These are phyloP conservation scores for Apiospora pterosperma DNA, from an alignment of 2,329 filamentous ascomycete genomes.

Conservation along the genomic window DNA sequence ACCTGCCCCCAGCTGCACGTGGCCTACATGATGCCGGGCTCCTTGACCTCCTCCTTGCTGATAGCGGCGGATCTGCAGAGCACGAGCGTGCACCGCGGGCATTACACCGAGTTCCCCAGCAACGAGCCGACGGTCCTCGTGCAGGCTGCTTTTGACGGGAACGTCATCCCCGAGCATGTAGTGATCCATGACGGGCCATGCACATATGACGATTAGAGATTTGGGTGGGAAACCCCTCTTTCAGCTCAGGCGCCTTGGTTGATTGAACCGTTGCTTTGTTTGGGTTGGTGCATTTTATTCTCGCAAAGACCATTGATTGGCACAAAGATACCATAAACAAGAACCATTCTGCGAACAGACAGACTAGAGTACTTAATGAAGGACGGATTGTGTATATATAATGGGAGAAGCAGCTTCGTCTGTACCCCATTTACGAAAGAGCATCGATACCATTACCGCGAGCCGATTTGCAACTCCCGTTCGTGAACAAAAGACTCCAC, in stretches of 20 bases:
- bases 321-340: no score
- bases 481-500: no score
- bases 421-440: no score
- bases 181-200: conserved; percentile 29
- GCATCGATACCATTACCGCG: no score
- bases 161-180: conserved; percentile 21
- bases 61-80: conserved; percentile 27
- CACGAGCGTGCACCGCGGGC: conserved; percentile 23
- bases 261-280: neutral
- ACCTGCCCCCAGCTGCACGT: conserved; percentile 10
- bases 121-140: conserved; percentile 29
- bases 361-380: no score
- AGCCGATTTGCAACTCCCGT: no score
- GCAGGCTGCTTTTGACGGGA: conserved; percentile 25
- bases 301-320: no score
- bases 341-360: no score
- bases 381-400: no score
- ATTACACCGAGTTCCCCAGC: conserved; percentile 32
- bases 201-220: neutral
- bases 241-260: neutral
- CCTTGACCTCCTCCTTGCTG: conserved; percentile 25
- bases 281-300: no score
- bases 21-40: conserved; percentile 28
- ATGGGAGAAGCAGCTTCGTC: no score
- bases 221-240: neutral